Conservation (phyloP, 2,329 filamentous ascomycete genomes). For the Paecilomyces formosus region DNA sequence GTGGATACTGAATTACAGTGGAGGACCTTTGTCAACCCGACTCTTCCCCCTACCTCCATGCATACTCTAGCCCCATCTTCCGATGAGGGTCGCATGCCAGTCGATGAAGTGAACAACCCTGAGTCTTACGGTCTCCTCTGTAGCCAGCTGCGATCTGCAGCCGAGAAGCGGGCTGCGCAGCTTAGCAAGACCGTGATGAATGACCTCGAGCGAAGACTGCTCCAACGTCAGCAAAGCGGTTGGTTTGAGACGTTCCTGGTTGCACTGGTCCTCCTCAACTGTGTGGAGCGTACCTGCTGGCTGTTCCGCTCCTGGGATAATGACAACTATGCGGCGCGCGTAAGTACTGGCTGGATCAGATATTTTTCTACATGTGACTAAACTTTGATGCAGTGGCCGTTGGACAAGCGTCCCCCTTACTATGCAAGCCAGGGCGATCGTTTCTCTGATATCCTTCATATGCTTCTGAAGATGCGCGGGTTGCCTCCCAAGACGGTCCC, state of each 20-base stretch:
- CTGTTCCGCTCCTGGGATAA: constrained; percentile 49
- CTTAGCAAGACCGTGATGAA: constrained; percentile 51
- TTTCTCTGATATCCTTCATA: constrained; percentile 52
- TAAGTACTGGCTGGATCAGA: constrained; percentile 13
- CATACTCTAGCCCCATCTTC: constrained; percentile 29
- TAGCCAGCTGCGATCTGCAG: constrained; percentile 47
- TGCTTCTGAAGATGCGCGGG: constrained; percentile 51
- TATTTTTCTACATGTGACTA: neutral
- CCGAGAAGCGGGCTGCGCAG: constrained; percentile 47
- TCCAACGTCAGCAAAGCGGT: constrained; percentile 50
- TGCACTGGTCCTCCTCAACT: constrained; percentile 51
- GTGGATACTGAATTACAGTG: constrained; percentile 42
- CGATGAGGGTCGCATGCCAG: constrained; percentile 33
- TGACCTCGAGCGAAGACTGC: constrained; percentile 52
- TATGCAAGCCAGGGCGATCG: constrained; percentile 50
- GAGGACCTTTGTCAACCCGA: constrained; percentile 43
- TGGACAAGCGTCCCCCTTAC: constrained; percentile 44
- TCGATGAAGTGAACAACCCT: constrained; percentile 30
- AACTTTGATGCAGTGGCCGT: constrained; percentile 39
- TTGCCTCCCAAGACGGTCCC: constrained; percentile 35
- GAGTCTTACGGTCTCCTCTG: constrained; percentile 45
- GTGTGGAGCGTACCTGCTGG: constrained; percentile 54
- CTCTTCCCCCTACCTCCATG: constrained; percentile 26
- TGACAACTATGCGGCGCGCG: constrained; percentile 26
- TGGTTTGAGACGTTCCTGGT: constrained; percentile 55